Evolutionary conservation across 495 filamentous ascomycete genomes (phyloP), one percentile per base, ranked within the genome.

Genomic region (Mytilinidion resinicola): DNA sequence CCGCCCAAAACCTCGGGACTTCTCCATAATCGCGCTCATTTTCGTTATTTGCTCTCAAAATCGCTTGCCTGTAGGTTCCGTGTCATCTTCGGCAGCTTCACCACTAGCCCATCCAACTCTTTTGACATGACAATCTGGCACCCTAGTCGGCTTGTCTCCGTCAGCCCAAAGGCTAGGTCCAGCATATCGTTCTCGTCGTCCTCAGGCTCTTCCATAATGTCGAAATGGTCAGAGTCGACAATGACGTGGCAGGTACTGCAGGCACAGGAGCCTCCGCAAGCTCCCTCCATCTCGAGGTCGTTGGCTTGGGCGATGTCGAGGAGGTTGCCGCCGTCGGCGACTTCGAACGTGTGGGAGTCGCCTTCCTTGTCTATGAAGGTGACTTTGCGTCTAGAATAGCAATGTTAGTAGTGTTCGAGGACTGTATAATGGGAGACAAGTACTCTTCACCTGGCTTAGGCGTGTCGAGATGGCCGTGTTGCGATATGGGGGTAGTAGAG

Each of bases 111-210:
- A 68, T 97, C 89, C 54, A 97, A 74, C 61, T 92, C 89, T 72
- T 88, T 89, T 19, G 70, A 85, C 92, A 98, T 96, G 64, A 83
- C 70, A 33, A 97, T 87, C 77, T 98, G 93, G 73, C 93, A 98
- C 7, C 93, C 93, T 47, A 98, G 73, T n/a, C 93, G 81, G 44
- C 89, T 95, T 47, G 95, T 98, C 76, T 98, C 93, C 7, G 91
- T 96, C 64, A 97, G 67, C 0, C 93, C 93, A 71, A 98, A 98
- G 0, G 93, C 93, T 58, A 97, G 71, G 70, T 98, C 93, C 65
- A 98, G 76, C 93, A 98, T 98, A 74, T 98, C 93, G 71, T 97
- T 97, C 80, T 98, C 93, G 70, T 98, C 95, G 70, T 98, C 93
- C 41, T 87, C 85, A 14, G 93, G 89, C 73, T 97, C 95, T 46